Base-by-base conservation (phyloP, 2,329 filamentous ascomycete species). In the Fusarium abutilonis region DNA sequence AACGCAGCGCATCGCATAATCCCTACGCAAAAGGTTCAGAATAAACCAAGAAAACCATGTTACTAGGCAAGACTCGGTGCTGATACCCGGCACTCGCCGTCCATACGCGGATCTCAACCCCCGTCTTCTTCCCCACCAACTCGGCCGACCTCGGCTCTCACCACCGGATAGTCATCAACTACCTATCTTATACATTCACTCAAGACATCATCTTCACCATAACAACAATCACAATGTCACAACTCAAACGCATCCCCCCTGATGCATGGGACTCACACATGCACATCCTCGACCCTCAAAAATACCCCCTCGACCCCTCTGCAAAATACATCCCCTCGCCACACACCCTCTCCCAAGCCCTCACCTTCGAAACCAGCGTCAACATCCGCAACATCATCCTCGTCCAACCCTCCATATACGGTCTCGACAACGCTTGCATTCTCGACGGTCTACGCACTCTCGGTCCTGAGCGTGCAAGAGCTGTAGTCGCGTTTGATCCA, bases 321-420 rank as follows among this genome's bases (percentile, higher is more conserved):
- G 84, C 85, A 31, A 73, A 76, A 59, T 88, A 89, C 73, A 73
- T 72, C 15, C 84, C 86, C 4, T 69, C 71, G 3, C 64, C 78
- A 11, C 80, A 85, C 65, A 82, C 78, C 3, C 73, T 87, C 7
- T 66, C 76, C 8, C 77, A 86, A 29, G 84, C 84, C 17, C 72
- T 81, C 29, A 56, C 70, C 3, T 87, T 87, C 64, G 81, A 86
- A 56, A 68, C 74, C 0, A 73, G 76, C 1, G 71, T 88, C 13
- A 81, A 81, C 3, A 79, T 88, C 35, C 63, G 76, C 38, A 85
- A 86, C 56, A 77, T 86, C 46, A 84, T 88, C 21, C 75, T 89
- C 10, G 82, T 86, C 3, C 86, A 89, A 63, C 84, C 85, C 1
- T 87, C 84, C 14, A 84, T 86, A 47, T 89, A 88, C 69, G 85